phyloP scores from a whole-genome alignment of 306 rosid species.

The Abrus precatorius region DNA sequence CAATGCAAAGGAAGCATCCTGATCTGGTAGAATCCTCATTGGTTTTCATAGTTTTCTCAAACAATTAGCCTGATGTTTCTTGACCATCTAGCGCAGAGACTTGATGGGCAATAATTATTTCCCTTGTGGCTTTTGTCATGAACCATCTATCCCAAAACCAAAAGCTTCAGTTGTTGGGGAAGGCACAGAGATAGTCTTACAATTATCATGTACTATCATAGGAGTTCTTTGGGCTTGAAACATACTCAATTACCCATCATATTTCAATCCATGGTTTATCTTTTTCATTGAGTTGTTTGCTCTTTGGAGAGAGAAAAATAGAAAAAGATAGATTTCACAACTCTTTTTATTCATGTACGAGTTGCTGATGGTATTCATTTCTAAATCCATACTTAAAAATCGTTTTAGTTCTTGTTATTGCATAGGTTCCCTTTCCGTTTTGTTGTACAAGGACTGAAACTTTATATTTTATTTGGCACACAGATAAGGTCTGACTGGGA shows the following conservation, averaged over 20 bases:
- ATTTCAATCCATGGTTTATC: neutral
- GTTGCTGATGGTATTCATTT: neutral
- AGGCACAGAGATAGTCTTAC: neutral
- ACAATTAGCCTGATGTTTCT: neutral
- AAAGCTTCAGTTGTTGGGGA: neutral
- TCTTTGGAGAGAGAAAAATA: neutral
- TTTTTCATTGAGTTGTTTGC: neutral
- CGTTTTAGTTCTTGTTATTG: slow-evolving; percentile 11
- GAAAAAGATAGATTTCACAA: too few relatives aligned
- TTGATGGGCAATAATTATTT: slow-evolving; percentile 18
- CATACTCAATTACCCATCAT: neutral
- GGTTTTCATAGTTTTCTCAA: slow-evolving; percentile 35
- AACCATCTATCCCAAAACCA: neutral
- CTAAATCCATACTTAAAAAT: neutral
- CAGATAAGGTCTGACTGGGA: slow-evolving; percentile 93
- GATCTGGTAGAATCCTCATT: slow-evolving; percentile 64
- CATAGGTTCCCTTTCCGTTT: neutral
- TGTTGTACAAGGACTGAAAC: slow-evolving; percentile 20
- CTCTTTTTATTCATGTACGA: neutral
- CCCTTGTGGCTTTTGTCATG: neutral
- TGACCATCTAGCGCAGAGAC: neutral
- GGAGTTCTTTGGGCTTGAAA: neutral
- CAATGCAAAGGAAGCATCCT: slow-evolving; percentile 79
- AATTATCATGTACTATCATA: neutral
- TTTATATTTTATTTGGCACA: slow-evolving; percentile 20